Base-by-base conservation (phyloP, 2,329 filamentous ascomycete genomes). In the Epicoccum sorghinum region DNA sequence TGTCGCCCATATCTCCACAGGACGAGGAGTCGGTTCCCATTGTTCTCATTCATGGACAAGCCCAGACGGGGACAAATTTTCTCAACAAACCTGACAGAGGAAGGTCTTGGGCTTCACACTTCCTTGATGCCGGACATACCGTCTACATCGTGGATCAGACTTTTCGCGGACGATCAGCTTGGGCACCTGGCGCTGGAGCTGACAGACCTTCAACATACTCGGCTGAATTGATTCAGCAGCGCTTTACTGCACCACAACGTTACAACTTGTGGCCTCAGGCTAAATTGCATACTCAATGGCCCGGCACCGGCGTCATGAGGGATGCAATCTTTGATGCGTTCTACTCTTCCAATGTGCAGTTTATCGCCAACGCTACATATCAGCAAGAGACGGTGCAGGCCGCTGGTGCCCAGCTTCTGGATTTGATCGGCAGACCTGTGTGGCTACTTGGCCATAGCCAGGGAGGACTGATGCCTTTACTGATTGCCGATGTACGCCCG, bases 301-400 rank as follows among this genome's bases (percentile, higher is more conserved):
- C 73, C 0, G 73, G 73, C 7, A 66, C 63, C 8, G 75, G 73
- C 2, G 45, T 51, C 8, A 52, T 59, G 61, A 79, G 79, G 2
- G 82, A 85, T 57, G 60, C 74, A 0, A 65, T 72, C 14, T 86
- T 86, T 59, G 77, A 81, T 54, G 71, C 69, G 1, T 83, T 83
- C 62, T 80, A 77, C 60, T 72, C 77, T 5, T 75, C 76, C 0
- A 71, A 81, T 24, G 70, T 77, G 1, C 75, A 78, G 2, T 67
- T 76, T n/a, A 36, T 46, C 14, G n/a, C 42, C 22, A 52, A 52
- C 8, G 49, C 49, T 10, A 52, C 51, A 8, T 75, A 78, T 61
- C 55, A 60, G 18, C 55, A 60, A 9, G n/a, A 24, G n/a, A 54
- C 50, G 6, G 42, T 60, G 10, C 52, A 56, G 44, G 50, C 69